These are phyloP conservation scores for Nicotiana knightiana DNA, from an alignment of 257 asterid species.

Conservation along the genomic window DNA sequence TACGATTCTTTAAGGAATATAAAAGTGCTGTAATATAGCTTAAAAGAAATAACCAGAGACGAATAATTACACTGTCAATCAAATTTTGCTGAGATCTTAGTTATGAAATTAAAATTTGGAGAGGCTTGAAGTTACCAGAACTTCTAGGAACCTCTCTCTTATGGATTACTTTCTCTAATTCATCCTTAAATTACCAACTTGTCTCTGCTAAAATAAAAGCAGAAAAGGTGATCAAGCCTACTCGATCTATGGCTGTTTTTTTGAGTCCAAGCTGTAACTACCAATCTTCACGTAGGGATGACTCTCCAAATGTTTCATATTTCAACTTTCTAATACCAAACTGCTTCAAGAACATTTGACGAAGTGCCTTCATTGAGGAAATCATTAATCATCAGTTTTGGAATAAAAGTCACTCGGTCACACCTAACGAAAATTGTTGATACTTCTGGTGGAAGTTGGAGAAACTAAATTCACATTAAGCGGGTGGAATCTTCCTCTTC, in stretches of 20 bases:
- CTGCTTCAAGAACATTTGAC: background rate
- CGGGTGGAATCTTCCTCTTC: background rate
- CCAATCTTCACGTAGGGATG: background rate
- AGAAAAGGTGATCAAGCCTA: background rate
- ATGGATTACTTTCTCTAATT: background rate
- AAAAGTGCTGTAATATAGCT: background rate
- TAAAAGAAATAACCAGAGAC: background rate
- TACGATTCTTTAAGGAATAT: slow-evolving; percentile 12
- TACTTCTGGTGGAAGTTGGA: background rate
- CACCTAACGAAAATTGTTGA: background rate
- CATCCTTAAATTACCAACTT: background rate
- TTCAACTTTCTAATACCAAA: background rate
- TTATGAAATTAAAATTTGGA: background rate
- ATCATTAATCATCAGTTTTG: background rate
- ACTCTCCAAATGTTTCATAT: background rate
- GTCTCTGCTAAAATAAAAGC: background rate
- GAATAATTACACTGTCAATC: background rate
- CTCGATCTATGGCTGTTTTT: background rate
- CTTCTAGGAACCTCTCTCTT: background rate
- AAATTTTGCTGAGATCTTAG: background rate
- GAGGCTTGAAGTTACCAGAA: background rate
- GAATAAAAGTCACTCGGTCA: background rate
- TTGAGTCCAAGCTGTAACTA: background rate
- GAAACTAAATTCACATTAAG: background rate
- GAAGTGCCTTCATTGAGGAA: background rate